A percentile compares a stretch with the other conserved stretches of the same genome.
These are phyloP conservation scores for Ustilago vetiveriae DNA, from an alignment of 1,284 basidiomycete genomes.

Conservation along the genomic window DNA sequence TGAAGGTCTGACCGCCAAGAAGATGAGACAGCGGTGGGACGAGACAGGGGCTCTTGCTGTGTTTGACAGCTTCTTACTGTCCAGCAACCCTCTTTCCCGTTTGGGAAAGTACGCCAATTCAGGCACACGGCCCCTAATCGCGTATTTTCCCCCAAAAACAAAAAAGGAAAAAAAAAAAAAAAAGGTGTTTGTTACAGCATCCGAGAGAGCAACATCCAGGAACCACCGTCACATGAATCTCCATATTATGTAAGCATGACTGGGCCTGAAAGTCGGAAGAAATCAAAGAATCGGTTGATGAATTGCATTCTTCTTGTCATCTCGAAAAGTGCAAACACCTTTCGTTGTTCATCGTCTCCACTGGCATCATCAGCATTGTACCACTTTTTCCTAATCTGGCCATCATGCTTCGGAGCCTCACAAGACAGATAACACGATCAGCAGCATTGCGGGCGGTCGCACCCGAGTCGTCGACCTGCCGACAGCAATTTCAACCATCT, in stretches of 20 bases:
- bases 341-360: background rate
- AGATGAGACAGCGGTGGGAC: background rate
- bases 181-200: background rate
- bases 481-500: constrained; percentile 1
- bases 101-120: background rate
- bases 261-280: background rate
- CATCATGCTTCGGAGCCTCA: constrained; percentile 22
- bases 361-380: no score
- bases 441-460: constrained; percentile 7
- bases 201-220: no score
- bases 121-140: background rate
- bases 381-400: no score
- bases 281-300: background rate
- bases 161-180: background rate
- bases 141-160: no score
- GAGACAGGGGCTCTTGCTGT: constrained; percentile 13
- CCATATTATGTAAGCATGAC: constrained; percentile 8
- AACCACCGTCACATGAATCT: background rate
- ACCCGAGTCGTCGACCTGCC: constrained; percentile 5
- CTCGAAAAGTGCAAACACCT: background rate
- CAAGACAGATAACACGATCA: constrained; percentile 2
- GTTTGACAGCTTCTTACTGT: constrained; percentile 6
- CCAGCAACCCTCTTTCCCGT: background rate
- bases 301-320: background rate
- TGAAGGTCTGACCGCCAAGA: no score